Percentiles rank a stretch among this genome's conserved stretches.
Evolutionary conservation across 1,284 basidiomycete species (phyloP).

Genomic region (Spongiforma sp.): DNA sequence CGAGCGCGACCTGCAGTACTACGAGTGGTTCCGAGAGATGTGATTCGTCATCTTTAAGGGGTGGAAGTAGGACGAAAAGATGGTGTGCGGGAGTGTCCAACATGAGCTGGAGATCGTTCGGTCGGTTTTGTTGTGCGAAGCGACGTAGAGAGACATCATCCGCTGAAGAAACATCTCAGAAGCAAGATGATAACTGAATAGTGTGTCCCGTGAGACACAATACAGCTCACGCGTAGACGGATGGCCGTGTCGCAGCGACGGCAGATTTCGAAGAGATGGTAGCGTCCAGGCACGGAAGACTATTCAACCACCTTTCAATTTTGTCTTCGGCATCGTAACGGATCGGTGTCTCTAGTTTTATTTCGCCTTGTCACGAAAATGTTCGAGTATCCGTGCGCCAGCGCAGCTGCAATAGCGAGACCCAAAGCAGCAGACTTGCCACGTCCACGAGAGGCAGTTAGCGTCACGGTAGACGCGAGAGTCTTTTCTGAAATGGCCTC

Average conservation of each 20-base stretch:
- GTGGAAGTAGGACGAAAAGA: slow-evolving; percentile 95
- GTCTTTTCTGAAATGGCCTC: slow-evolving; percentile 94
- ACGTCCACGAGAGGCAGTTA: slow-evolving; percentile 94
- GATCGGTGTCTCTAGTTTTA: slow-evolving; percentile 96
- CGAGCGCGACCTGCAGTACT: slow-evolving; percentile 94
- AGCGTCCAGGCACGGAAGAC: slow-evolving; percentile 90
- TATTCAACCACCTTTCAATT: slow-evolving; percentile 96
- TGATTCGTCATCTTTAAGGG: slow-evolving; percentile 88
- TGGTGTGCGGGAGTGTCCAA: slow-evolving; percentile 98
- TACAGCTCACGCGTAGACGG: slow-evolving; percentile 95
- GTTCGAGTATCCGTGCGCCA: slow-evolving; percentile 96
- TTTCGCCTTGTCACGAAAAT: slow-evolving; percentile 99
- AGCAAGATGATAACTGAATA: slow-evolving; percentile 97
- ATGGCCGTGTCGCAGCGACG: slow-evolving; percentile 66
- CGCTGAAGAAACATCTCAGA: slow-evolving; percentile 97
- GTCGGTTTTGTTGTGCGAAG: slow-evolving; percentile 99
- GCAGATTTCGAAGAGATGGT: too few species aligned
- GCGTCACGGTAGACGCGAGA: slow-evolving; percentile 91
- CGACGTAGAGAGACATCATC: slow-evolving; percentile 98
- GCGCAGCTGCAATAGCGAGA: slow-evolving; percentile 90
- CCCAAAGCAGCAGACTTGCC: slow-evolving; percentile 98
- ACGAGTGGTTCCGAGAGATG: slow-evolving; percentile 93
- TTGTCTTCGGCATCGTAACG: slow-evolving; percentile 88
- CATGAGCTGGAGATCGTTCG: slow-evolving; percentile 96
- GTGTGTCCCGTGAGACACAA: slow-evolving; percentile 95